Percentiles rank a stretch among this genome's conserved stretches.
Conservation (phyloP, 2,329 filamentous ascomycete species). For the Coleophoma eucalyptorum region DNA sequence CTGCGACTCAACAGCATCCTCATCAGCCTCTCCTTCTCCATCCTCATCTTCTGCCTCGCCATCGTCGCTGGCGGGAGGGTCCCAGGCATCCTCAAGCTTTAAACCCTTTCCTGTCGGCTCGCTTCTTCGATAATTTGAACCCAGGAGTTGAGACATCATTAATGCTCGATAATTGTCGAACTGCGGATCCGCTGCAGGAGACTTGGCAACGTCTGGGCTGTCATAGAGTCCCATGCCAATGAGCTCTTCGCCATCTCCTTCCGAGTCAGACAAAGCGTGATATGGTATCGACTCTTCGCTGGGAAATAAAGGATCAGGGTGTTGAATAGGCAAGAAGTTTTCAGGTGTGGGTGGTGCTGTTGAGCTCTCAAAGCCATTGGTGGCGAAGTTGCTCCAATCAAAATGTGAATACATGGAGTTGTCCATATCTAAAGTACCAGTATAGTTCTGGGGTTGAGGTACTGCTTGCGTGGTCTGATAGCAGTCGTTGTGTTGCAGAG, state of each 20-base stretch:
- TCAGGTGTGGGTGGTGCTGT: constrained; percentile 58
- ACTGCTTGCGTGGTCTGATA: constrained; percentile 10
- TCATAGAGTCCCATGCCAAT: constrained; percentile 84
- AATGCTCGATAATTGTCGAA: constrained; percentile 48
- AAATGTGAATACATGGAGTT: constrained; percentile 25
- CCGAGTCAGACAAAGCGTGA: constrained; percentile 48
- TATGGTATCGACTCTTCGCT: constrained; percentile 47
- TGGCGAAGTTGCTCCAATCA: constrained; percentile 43
- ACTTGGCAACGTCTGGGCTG: constrained; percentile 52
- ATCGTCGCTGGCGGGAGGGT: constrained; percentile 55
- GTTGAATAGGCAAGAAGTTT: constrained; percentile 49
- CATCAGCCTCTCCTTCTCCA: constrained; percentile 27
- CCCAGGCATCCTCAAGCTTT: constrained; percentile 79
- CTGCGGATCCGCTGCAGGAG: constrained; percentile 36
- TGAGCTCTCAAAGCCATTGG: constrained; percentile 37
- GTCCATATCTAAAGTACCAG: constrained; percentile 14
- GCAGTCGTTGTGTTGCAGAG: constrained; percentile 6
- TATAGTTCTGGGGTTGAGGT: constrained; percentile 9
- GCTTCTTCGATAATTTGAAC: constrained; percentile 39
- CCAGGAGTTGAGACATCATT: constrained; percentile 51
- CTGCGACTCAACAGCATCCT: constrained; percentile 16
- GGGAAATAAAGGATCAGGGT: constrained; percentile 39
- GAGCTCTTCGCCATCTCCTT: constrained; percentile 63
- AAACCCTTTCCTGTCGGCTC: constrained; percentile 65
- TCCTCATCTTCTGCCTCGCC: constrained; percentile 53